A percentile compares a stretch with the other conserved stretches of the same genome.
Conservation (phyloP, 169 alveolate species). For the Plasmodium inui region DNA sequence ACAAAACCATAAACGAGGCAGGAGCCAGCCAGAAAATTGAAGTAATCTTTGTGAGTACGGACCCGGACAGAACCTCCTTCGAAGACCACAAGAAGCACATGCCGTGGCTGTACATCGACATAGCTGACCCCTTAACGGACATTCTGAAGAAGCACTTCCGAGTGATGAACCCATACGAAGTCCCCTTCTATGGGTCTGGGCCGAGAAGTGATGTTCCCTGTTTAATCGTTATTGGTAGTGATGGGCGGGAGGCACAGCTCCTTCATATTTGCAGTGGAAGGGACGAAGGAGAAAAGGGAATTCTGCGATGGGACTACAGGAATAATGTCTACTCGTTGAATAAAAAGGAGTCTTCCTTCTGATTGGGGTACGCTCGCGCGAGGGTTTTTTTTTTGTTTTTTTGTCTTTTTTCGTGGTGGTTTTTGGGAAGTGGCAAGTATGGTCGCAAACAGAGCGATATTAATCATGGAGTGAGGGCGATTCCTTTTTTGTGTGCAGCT, state of each 20-base stretch:
- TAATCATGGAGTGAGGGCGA: neutral
- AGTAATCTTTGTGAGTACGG: constrained; percentile 78
- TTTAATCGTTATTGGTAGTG: constrained; percentile 81
- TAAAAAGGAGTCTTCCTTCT: constrained; percentile 28
- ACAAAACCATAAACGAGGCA: constrained; percentile 81
- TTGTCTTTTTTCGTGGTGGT: neutral
- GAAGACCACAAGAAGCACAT: constrained; percentile 76
- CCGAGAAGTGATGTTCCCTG: constrained; percentile 80
- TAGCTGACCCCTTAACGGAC: constrained; percentile 79
- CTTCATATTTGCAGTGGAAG: constrained; percentile 81
- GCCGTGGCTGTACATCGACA: constrained; percentile 82
- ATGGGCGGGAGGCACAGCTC: constrained; percentile 82
- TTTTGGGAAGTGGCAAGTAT: neutral
- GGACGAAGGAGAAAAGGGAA: constrained; percentile 83
- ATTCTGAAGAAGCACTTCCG: constrained; percentile 79
- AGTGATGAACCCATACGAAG: constrained; percentile 69
- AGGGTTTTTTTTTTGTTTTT: neutral
- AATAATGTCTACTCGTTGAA: constrained; percentile 55
- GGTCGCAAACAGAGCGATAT: neutral
- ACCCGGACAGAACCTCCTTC: constrained; percentile 71
- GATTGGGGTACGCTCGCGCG: neutral
- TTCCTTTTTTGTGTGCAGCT: neutral
- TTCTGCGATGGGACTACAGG: constrained; percentile 77
- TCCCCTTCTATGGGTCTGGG: constrained; percentile 77
- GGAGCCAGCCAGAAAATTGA: constrained; percentile 83